Evolutionary conservation across 495 filamentous ascomycete genomes (phyloP).

Genomic region (Xylaria palmicola): DNA sequence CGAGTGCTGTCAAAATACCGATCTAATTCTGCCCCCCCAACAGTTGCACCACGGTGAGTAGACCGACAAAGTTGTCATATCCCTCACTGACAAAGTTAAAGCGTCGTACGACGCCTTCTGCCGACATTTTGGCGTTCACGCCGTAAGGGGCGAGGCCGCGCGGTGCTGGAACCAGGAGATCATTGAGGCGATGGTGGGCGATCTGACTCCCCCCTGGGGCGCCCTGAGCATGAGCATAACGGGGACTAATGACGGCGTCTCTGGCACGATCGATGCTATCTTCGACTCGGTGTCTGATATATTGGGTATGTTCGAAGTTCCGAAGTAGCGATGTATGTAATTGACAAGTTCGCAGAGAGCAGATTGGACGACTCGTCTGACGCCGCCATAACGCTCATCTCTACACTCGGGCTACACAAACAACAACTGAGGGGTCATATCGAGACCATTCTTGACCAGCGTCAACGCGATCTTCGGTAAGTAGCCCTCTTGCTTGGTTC

Average conservation of each 20-base stretch:
- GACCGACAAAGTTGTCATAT: not conserved
- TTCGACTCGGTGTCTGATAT: slow-evolving; percentile 14
- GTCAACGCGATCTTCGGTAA: too few relatives aligned
- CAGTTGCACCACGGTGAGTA: slow-evolving; percentile 22
- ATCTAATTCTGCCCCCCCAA: not conserved
- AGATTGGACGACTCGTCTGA: slow-evolving; percentile 15
- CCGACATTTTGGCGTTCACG: slow-evolving; percentile 31
- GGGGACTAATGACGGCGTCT: not conserved
- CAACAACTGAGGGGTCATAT: too few relatives aligned
- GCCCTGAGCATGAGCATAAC: slow-evolving; percentile 7
- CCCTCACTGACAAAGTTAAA: slow-evolving; percentile 5
- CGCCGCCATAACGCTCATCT: not conserved
- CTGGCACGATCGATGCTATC: slow-evolving; percentile 11
- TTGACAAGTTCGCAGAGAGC: not conserved
- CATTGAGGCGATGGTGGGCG: slow-evolving; percentile 31
- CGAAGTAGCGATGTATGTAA: too few relatives aligned
- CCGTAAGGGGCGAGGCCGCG: slow-evolving; percentile 14
- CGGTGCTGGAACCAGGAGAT: slow-evolving; percentile 43
- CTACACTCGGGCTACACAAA: too few relatives aligned
- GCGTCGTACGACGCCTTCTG: slow-evolving; percentile 36
- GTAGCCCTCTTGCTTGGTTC: too few relatives aligned
- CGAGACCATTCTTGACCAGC: too few relatives aligned
- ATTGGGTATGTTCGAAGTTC: slow-evolving; percentile 15
- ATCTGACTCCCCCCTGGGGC: slow-evolving; percentile 30
- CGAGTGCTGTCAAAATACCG: not conserved